Evolutionary conservation across 1,139 yeast genomes (phyloP).

Genomic region (Yamadazyma epiphylla): DNA sequence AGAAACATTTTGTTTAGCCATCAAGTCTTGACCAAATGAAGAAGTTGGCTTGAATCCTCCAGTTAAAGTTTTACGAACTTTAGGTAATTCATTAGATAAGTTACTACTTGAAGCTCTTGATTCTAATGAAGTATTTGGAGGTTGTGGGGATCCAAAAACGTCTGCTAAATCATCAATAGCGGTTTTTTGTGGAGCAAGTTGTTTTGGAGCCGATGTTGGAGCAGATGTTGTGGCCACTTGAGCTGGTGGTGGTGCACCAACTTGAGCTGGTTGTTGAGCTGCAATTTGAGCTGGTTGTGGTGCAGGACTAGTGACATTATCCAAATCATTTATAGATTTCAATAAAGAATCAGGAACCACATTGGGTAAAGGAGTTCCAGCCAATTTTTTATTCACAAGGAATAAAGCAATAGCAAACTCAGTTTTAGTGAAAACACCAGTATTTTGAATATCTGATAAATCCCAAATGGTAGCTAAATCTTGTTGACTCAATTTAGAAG

Average conservation of each 20-base stretch:
- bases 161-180: conserved; percentile 66
- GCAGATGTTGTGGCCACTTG: conserved; percentile 5
- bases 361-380: conserved; percentile 76
- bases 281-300: conserved; percentile 9
- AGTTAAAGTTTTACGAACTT: conserved; percentile 34
- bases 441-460: conserved; percentile 82
- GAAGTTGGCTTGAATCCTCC: conserved; percentile 57
- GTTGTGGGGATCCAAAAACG: conserved; percentile 41
- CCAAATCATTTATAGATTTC: conserved; percentile 25
- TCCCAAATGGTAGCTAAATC: conserved; percentile 93
- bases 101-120: conserved; percentile 34
- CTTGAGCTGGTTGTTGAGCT: conserved; percentile 14
- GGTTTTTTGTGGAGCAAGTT: conserved; percentile 32
- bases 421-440: conserved; percentile 72
- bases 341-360: conserved; percentile 55
- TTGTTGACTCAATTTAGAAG: conserved; percentile 83
- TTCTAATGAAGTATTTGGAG: conserved; percentile 15
- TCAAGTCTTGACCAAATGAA: conserved; percentile 60
- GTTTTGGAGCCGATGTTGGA: conserved; percentile 10
- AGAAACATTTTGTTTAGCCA: conserved; percentile 23
- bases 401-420: conserved; percentile 95
- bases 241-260: conserved; percentile 10
- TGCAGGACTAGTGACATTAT: conserved; percentile 9
- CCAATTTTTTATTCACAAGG: conserved; percentile 76
- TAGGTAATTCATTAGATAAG: conserved; percentile 32